A percentile compares a stretch with the other conserved stretches of the same genome.
phyloP scores from a whole-genome alignment of 2,329 filamentous ascomycete species.

The Botrytis cinerea region DNA sequence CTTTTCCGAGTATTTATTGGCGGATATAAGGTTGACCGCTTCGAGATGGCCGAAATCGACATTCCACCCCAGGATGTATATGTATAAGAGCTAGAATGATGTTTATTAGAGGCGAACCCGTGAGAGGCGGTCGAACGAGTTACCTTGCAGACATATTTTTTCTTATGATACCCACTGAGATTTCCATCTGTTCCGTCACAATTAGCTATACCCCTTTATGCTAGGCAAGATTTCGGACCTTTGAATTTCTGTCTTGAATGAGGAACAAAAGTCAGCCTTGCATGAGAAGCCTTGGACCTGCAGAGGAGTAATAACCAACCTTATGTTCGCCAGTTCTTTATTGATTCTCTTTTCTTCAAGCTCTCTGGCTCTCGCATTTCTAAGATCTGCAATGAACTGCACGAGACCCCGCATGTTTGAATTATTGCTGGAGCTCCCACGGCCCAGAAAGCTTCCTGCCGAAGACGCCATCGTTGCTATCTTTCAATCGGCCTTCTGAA shows the following conservation, averaged over 20 bases:
- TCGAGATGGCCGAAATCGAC: slow-evolving; percentile 98
- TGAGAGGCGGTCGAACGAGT: background rate
- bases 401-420: slow-evolving; percentile 81
- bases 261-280: slow-evolving; percentile 33
- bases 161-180: slow-evolving; percentile 96
- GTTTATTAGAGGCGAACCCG: slow-evolving; percentile 1
- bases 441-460: slow-evolving; percentile 62
- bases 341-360: slow-evolving; percentile 99
- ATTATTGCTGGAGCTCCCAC: slow-evolving; percentile 61
- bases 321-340: slow-evolving; percentile 97
- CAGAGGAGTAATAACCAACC: slow-evolving; percentile 50
- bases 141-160: slow-evolving; percentile 99
- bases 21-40: slow-evolving; percentile 95
- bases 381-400: slow-evolving; percentile 95
- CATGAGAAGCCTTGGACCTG: slow-evolving; percentile 20
- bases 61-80: slow-evolving; percentile 98
- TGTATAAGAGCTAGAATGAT: slow-evolving; percentile 72
- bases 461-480: slow-evolving; percentile 38
- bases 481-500: slow-evolving; percentile 1
- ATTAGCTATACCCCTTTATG: slow-evolving; percentile 28
- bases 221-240: slow-evolving; percentile 47
- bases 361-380: slow-evolving; percentile 92
- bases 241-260: slow-evolving; percentile 84
- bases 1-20: slow-evolving; percentile 97
- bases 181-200: slow-evolving; percentile 63